Base-by-base conservation (phyloP, 2,329 filamentous ascomycete genomes). In the Claviceps sp. region DNA sequence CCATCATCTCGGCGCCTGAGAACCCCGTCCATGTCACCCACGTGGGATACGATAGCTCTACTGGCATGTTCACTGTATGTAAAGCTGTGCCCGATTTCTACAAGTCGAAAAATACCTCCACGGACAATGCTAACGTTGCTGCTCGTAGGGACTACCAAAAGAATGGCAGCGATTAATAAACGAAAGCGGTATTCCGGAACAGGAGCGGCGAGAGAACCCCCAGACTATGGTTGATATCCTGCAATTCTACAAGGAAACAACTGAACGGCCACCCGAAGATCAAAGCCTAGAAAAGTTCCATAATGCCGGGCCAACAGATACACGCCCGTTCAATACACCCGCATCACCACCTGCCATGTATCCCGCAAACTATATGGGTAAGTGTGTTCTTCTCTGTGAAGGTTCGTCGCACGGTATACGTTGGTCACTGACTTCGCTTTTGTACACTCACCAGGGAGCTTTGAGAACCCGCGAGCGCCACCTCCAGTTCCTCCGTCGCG, bases 21-120 rank as follows among this genome's bases (percentile, higher is more conserved):
- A 97, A 98, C 62, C 93, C 93, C 48, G 89, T 97, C 55, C 93
- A 97, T 70, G 88, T 98, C 61, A 97, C 91, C 53, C 93, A 98
- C 69, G 93, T 98, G 58, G 91, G 91, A 60, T 96, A 95, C 67
- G 91, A 98, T 69, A 95, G 93, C 70, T 79, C 87, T 62, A 97
- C 93, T 3, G 93, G 93, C 59, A 88, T 95, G 70, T 98, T 95
- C 68, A 97, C 91, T 53, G 89, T 95, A 30, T n/a, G 49, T 51
- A 48, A 24, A 54, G 9, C 45, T 22, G 8, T 22, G 5, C 14
- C 18, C 34, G 16, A 34, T 24, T 5, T 22, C 34, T 2, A 8
- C 11, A 22, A 8, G 8, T 37, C 5, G 16, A 37, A 22, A 30
- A 22, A 11, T n/a, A 45, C 13, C 20, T 13, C 44, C 8, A 20